Conservation (phyloP, 2,329 filamentous ascomycete species). For the Aspergillus thermomutatus region DNA sequence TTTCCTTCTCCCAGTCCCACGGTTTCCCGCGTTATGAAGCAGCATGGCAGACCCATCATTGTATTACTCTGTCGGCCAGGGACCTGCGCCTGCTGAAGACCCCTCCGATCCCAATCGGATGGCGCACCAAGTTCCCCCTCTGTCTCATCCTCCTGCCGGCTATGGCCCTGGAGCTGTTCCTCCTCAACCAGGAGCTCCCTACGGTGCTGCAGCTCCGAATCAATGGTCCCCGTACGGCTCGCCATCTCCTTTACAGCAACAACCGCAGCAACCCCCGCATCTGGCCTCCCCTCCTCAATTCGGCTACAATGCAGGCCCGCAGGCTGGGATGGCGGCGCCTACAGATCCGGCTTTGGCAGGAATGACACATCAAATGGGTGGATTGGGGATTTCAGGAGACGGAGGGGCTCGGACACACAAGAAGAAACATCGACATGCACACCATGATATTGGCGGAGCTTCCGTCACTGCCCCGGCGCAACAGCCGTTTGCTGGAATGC, state of each 20-base stretch:
- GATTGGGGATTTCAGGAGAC: constrained; percentile 63
- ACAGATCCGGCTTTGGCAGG: constrained; percentile 36
- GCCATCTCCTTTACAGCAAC: constrained; percentile 14
- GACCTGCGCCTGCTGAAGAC: constrained; percentile 43
- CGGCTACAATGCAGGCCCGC: constrained; percentile 26
- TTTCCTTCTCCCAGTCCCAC: constrained; percentile 1
- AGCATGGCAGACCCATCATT: constrained; percentile 43
- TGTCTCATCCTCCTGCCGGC: constrained; percentile 47
- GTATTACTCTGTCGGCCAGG: constrained; percentile 40
- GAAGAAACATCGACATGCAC: constrained; percentile 94
- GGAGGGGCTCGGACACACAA: constrained; percentile 51
- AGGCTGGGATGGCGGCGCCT: constrained; percentile 21
- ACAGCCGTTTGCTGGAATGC: constrained; percentile 67
- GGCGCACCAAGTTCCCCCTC: constrained; percentile 48
- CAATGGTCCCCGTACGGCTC: constrained; percentile 32
- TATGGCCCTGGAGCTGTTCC: constrained; percentile 34
- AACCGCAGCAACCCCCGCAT: constrained; percentile 23
- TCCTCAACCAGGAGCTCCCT: constrained; percentile 36
- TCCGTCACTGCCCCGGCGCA: constrained; percentile 53
- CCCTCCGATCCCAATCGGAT: constrained; percentile 53
- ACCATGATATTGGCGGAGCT: constrained; percentile 77
- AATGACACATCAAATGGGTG: constrained; percentile 67
- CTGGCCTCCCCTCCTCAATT: constrained; percentile 22
- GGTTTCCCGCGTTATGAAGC: constrained; percentile 26
- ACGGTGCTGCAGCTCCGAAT: constrained; percentile 31